These are phyloP conservation scores for Aleurites moluccanus DNA, from an alignment of 441 rosid genomes.

Conservation along the genomic window DNA sequence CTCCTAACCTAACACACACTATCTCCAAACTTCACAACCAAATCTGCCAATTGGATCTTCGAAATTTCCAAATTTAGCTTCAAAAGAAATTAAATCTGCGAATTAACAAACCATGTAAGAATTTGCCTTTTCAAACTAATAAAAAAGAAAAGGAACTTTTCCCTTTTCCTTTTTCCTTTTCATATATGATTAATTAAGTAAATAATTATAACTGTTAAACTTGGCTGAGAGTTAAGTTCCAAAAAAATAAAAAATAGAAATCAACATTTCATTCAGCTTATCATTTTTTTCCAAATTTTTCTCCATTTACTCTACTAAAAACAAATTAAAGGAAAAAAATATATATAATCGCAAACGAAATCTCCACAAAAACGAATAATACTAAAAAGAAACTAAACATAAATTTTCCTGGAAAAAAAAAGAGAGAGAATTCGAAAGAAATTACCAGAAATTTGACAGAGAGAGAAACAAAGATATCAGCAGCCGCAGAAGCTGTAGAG, in stretches of 20 bases:
- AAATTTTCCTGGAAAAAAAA: not conserved
- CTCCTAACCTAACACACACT: slow-evolving; percentile 18
- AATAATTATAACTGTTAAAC: too few relatives aligned
- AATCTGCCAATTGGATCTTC: slow-evolving; percentile 27
- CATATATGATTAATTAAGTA: too few relatives aligned
- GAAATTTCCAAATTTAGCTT: slow-evolving; percentile 11
- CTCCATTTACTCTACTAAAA: not conserved
- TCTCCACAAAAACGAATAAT: not conserved
- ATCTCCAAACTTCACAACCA: slow-evolving; percentile 19
- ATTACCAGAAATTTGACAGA: slow-evolving; percentile 26
- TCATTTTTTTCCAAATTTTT: too few relatives aligned
- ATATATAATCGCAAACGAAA: not conserved
- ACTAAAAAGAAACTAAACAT: not conserved
- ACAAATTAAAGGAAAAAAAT: not conserved
- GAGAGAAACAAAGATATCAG: not conserved
- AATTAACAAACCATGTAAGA: not conserved
- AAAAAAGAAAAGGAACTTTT: not conserved
- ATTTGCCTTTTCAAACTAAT: not conserved
- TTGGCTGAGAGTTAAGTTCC: too few relatives aligned
- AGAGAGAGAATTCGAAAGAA: not conserved
- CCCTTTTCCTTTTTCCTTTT: too few relatives aligned
- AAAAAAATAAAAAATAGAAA: too few relatives aligned
- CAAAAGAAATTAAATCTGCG: slow-evolving; percentile 6
- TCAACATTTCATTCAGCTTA: too few relatives aligned
- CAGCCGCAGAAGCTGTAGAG: not conserved